Percentiles rank a stretch among this genome's conserved stretches.
phyloP scores from a whole-genome alignment of 306 rosid species.

The Prosopis cineraria region DNA sequence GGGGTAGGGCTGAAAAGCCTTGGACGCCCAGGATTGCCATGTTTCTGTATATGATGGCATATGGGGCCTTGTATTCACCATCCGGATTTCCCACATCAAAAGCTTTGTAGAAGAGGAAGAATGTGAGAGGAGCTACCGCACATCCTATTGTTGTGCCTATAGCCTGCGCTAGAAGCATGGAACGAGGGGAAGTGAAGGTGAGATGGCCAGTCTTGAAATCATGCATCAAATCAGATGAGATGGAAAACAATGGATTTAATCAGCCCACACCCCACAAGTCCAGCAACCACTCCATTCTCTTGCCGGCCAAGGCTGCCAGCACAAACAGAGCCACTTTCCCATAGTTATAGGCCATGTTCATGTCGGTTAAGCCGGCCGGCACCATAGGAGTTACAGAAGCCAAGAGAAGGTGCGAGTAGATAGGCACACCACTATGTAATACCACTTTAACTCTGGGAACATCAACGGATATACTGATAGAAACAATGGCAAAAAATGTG shows the following conservation, averaged over 20 bases:
- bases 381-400: slow-evolving; percentile 94
- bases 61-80: slow-evolving; percentile 84
- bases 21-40: slow-evolving; percentile 81
- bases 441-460: slow-evolving; percentile 83
- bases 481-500: slow-evolving; percentile 51
- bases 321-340: slow-evolving; percentile 89
- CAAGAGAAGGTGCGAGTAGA: slow-evolving; percentile 71
- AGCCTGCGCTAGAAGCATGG: slow-evolving; percentile 79
- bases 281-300: slow-evolving; percentile 64
- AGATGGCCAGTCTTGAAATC: slow-evolving; percentile 81
- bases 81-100: slow-evolving; percentile 75
- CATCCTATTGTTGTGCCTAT: slow-evolving; percentile 88
- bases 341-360: slow-evolving; percentile 87
- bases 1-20: slow-evolving; percentile 86
- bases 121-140: slow-evolving; percentile 71
- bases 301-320: slow-evolving; percentile 70
- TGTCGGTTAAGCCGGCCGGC: slow-evolving; percentile 83
- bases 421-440: slow-evolving; percentile 75
- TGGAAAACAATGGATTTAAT: slow-evolving; percentile 83
- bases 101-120: slow-evolving; percentile 77
- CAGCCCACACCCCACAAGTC: slow-evolving; percentile 84
- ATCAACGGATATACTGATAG: slow-evolving; percentile 66
- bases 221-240: slow-evolving; percentile 90
- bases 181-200: slow-evolving; percentile 80
- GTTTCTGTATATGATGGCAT: slow-evolving; percentile 76